These are phyloP conservation scores for Neurospora sp. DNA, from an alignment of 495 filamentous ascomycete genomes.

Conservation along the genomic window DNA sequence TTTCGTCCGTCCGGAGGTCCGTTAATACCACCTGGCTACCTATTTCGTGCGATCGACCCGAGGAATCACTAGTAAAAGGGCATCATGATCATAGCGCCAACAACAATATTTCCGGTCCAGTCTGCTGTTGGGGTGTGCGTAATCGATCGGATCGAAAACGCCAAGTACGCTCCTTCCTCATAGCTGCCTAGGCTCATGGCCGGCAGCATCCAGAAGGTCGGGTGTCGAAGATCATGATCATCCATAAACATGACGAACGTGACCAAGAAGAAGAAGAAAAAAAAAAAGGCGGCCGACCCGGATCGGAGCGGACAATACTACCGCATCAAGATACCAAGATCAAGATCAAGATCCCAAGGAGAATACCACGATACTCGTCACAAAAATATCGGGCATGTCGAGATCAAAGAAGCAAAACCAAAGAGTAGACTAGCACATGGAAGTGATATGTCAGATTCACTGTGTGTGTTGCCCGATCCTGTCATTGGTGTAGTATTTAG, in stretches of 20 bases:
- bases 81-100: not conserved
- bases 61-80: no score
- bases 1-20: not conserved
- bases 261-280: not conserved
- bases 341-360: not conserved
- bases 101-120: not conserved
- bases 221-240: constrained; percentile 5
- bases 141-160: not conserved
- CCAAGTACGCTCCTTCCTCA: no score
- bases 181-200: not conserved
- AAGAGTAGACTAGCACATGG: not conserved
- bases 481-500: not conserved
- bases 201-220: no score
- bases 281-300: not conserved
- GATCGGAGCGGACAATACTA: not conserved
- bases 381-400: not conserved
- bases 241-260: not conserved
- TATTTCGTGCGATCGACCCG: not conserved
- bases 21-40: not conserved
- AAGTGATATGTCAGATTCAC: not conserved
- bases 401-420: not conserved
- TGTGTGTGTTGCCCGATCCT: not conserved
- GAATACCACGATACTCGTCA: not conserved
- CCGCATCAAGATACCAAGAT: not conserved
- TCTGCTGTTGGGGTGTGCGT: not conserved